A percentile compares a stretch with the other conserved stretches of the same genome.
These are phyloP conservation scores for Copromyces sp. DNA, from an alignment of 495 filamentous ascomycete genomes.

Conservation along the genomic window DNA sequence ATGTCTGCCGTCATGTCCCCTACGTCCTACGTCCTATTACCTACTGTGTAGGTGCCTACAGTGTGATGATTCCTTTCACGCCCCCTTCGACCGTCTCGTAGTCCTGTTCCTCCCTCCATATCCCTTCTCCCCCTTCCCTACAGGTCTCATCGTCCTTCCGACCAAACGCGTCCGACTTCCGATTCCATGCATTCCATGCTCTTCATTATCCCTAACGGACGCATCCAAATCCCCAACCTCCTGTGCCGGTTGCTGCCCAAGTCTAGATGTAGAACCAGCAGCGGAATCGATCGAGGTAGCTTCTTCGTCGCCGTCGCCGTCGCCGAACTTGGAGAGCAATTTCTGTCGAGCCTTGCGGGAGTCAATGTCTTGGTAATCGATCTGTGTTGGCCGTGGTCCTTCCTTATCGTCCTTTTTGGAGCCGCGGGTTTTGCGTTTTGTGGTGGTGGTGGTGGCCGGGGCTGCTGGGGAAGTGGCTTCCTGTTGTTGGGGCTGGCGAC, in stretches of 20 bases:
- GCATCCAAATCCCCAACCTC: not conserved
- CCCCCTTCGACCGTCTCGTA: not conserved
- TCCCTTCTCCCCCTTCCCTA: not conserved
- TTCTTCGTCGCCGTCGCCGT: constrained; percentile 13
- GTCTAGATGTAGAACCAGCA: not conserved
- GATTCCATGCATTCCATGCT: not conserved
- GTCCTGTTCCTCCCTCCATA: not conserved
- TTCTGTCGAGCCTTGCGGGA: constrained; percentile 22
- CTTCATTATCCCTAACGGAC: not conserved
- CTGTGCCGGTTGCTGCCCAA: not conserved
- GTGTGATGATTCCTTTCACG: not conserved
- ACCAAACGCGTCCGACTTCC: not conserved
- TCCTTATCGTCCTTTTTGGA: constrained; percentile 8
- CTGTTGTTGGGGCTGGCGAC: not conserved
- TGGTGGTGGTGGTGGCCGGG: not conserved
- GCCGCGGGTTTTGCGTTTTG: not conserved
- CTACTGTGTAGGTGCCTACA: too few species aligned
- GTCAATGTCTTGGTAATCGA: constrained; percentile 40
- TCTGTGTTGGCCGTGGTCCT: constrained; percentile 32
- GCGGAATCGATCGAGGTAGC: not conserved
- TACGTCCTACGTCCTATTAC: too few species aligned
- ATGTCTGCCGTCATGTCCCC: too few species aligned
- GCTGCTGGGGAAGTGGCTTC: not conserved
- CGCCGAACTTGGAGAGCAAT: constrained; percentile 26
- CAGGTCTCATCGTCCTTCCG: not conserved